Conservation (phyloP, 306 rosid genomes). For the Ochetophila trinervis region DNA sequence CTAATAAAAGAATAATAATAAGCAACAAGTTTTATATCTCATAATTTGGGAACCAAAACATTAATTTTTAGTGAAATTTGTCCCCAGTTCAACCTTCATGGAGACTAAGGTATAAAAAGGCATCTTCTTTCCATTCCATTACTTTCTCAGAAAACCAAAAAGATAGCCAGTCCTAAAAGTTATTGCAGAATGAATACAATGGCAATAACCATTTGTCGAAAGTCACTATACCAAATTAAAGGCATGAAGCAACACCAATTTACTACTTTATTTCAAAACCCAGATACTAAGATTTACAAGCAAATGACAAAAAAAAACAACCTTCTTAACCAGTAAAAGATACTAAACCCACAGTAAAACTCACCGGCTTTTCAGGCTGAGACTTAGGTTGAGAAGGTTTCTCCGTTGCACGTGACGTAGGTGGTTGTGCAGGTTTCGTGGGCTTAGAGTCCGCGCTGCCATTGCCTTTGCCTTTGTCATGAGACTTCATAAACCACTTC, state of each 20-base stretch:
- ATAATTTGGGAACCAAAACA: background rate
- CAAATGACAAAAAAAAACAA: background rate
- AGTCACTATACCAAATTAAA: background rate
- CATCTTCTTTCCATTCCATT: background rate
- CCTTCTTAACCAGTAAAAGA: background rate
- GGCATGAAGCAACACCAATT: background rate
- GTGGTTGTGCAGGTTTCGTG: conserved; percentile 29
- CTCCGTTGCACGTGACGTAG: conserved; percentile 8
- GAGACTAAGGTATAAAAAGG: background rate
- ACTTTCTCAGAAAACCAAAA: conserved; percentile 2
- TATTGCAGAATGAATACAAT: background rate
- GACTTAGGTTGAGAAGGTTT: conserved; percentile 44
- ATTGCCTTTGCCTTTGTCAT: conserved; percentile 50
- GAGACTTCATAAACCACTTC: conserved; percentile 96
- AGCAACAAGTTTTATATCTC: background rate
- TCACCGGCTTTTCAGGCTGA: conserved; percentile 44
- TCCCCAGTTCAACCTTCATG: background rate
- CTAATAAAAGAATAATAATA: background rate
- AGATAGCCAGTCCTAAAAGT: background rate
- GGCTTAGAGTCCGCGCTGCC: conserved; percentile 31
- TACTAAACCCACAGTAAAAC: conserved; percentile 13
- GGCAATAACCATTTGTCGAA: background rate
- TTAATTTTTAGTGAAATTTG: background rate
- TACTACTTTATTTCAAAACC: background rate
- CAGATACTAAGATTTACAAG: background rate